Percentiles rank a stretch among this genome's conserved stretches.
These are phyloP conservation scores for Ophiocordyceps camponoti-floridani DNA, from an alignment of 2,329 filamentous ascomycete genomes.

Conservation along the genomic window DNA sequence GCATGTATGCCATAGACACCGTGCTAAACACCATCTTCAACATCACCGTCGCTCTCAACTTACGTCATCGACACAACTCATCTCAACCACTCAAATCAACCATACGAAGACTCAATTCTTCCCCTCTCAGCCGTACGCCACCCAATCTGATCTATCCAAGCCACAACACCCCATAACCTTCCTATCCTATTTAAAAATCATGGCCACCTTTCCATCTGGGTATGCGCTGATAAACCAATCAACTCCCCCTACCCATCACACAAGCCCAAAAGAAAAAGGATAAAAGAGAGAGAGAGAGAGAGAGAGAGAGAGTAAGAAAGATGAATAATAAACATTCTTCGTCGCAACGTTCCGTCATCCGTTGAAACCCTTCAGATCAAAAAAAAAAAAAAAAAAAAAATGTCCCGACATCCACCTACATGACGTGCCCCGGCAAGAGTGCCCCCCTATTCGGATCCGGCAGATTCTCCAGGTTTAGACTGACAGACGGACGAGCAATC, in stretches of 20 bases:
- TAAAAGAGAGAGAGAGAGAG: neutral
- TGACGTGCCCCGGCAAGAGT: neutral
- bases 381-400: too few relatives aligned
- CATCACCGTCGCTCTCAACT: too few relatives aligned
- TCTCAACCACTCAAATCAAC: too few relatives aligned
- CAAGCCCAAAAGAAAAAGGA: neutral
- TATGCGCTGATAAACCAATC: neutral
- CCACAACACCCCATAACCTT: too few relatives aligned
- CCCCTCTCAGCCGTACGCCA: too few relatives aligned
- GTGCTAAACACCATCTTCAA: too few relatives aligned
- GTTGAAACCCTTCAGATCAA: too few relatives aligned
- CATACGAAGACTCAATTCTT: too few relatives aligned
- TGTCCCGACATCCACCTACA: too few relatives aligned
- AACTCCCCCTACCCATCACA: neutral
- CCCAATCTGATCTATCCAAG: too few relatives aligned
- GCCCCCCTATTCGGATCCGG: neutral
- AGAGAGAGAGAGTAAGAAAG: neutral
- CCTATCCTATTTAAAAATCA: neutral
- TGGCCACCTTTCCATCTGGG: neutral
- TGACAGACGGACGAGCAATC: constrained; percentile 21
- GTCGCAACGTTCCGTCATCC: neutral
- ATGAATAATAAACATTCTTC: neutral
- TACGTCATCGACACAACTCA: too few relatives aligned
- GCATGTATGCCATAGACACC: too few relatives aligned
- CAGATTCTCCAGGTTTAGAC: neutral